Percentiles rank a stretch among this genome's conserved stretches.
These are phyloP conservation scores for Eutreptiella sp. DNA, from an alignment of 208 protist genomes.

Conservation along the genomic window DNA sequence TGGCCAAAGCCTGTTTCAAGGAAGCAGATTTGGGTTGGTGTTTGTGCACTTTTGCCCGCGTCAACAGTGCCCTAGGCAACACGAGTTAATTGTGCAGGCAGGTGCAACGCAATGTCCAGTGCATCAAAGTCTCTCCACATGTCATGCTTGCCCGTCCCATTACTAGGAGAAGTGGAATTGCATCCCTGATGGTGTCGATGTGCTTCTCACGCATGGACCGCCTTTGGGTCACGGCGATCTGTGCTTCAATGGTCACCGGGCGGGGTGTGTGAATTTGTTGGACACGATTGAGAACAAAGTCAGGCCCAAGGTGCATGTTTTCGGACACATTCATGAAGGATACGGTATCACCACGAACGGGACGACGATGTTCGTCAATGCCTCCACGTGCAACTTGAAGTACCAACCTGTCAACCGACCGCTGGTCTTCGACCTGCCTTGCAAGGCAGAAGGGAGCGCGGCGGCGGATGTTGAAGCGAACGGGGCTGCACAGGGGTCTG, in stretches of 20 bases:
- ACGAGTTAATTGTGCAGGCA: too few species aligned
- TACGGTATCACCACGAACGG: slow-evolving; percentile 43
- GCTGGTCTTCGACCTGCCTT: slow-evolving; percentile 43
- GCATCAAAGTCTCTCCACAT: too few species aligned
- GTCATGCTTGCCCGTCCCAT: too few species aligned
- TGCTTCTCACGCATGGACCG: slow-evolving; percentile 44
- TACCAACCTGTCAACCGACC: slow-evolving; percentile 34
- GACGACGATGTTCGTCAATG: slow-evolving; percentile 39
- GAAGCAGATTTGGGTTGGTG: too few species aligned
- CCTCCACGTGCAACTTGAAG: slow-evolving; percentile 36
- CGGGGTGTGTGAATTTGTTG: slow-evolving; percentile 40
- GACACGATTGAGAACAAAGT: slow-evolving; percentile 20
- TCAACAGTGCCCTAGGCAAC: too few species aligned
- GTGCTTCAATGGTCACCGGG: slow-evolving; percentile 5
- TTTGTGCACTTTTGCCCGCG: too few species aligned
- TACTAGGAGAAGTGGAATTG: slow-evolving; percentile 29
- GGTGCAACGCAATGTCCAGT: too few species aligned
- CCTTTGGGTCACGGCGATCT: slow-evolving; percentile 35
- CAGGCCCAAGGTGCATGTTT: slow-evolving; percentile 34
- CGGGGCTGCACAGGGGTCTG: too few species aligned
- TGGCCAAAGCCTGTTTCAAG: too few species aligned
- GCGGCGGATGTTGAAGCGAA: too few species aligned
- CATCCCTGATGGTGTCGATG: slow-evolving; percentile 35
- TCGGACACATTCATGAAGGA: slow-evolving; percentile 48
- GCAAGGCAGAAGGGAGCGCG: too few species aligned